Conservation (phyloP, 495 filamentous ascomycete genomes). For the Apiosordaria backusii region DNA sequence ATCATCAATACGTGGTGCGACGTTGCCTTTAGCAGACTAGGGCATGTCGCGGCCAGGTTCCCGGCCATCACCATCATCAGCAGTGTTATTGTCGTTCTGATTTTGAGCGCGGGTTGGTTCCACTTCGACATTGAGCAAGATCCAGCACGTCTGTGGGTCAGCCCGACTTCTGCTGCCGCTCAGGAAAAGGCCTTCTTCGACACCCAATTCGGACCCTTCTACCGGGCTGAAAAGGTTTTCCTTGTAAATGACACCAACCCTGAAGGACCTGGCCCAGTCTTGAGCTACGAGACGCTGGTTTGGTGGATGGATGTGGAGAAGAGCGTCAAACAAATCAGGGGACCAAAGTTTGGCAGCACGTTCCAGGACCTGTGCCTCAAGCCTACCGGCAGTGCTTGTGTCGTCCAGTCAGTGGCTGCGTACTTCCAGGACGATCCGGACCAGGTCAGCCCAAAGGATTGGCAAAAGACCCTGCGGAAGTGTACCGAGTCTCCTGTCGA, state of each 20-base stretch:
- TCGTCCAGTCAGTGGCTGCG: constrained; percentile 82
- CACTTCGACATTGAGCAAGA: constrained; percentile 82
- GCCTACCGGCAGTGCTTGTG: constrained; percentile 83
- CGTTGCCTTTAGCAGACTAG: constrained; percentile 76
- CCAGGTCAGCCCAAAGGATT: constrained; percentile 56
- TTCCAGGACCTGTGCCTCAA: constrained; percentile 91
- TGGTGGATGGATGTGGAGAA: constrained; percentile 96
- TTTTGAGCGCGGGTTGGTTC: constrained; percentile 83
- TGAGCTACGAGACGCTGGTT: constrained; percentile 78
- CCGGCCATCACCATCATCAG: constrained; percentile 75
- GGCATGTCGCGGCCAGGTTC: constrained; percentile 73
- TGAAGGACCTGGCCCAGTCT: constrained; percentile 63
- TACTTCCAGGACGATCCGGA: constrained; percentile 72
- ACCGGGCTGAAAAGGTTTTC: constrained; percentile 88
- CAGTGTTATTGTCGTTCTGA: constrained; percentile 63
- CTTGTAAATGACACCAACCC: constrained; percentile 78
- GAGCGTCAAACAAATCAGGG: constrained; percentile 64
- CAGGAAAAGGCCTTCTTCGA: constrained; percentile 95
- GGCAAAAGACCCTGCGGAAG: constrained; percentile 62
- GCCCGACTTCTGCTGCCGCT: constrained; percentile 83
- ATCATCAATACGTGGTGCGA: constrained; percentile 74
- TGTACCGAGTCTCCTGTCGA: constrained; percentile 75
- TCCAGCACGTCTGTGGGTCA: constrained; percentile 91
- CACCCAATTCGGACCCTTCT: constrained; percentile 92
- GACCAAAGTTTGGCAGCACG: constrained; percentile 56